Conservation (phyloP, 2,329 filamentous ascomycete species). For the Metarhizium sp. region DNA sequence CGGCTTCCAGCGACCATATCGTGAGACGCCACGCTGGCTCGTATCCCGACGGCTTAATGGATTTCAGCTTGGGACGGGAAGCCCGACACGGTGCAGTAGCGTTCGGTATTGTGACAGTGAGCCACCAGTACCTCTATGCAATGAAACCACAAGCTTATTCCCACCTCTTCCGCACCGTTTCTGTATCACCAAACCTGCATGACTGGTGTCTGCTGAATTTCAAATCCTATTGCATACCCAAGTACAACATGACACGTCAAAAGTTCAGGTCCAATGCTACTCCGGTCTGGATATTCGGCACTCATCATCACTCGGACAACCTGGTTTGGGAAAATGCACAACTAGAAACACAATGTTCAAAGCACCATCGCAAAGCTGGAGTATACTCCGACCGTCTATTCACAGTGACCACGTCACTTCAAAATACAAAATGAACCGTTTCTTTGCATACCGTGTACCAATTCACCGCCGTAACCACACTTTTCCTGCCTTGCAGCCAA, state of each 20-base stretch:
- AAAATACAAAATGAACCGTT: background rate
- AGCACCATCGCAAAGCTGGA: background rate
- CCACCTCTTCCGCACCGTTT: background rate
- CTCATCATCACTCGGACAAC: background rate
- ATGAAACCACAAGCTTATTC: background rate
- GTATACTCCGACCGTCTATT: too few species aligned
- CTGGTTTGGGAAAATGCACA: too few species aligned
- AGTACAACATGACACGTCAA: background rate
- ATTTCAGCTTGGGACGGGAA: too few species aligned
- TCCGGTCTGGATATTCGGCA: background rate
- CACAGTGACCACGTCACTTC: too few species aligned
- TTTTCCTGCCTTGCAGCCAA: background rate
- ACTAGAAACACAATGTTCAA: background rate
- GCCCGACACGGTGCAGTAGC: background rate
- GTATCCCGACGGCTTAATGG: too few species aligned
- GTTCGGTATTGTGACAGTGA: background rate
- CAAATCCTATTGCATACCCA: background rate
- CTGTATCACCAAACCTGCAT: background rate
- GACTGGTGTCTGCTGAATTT: background rate
- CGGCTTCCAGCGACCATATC: too few species aligned
- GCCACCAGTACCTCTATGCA: background rate
- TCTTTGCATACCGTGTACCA: background rate
- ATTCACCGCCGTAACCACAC: background rate
- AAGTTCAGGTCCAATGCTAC: background rate
- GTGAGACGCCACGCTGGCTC: too few species aligned